Percentiles rank a stretch among this genome's conserved stretches.
phyloP scores from a whole-genome alignment of 1,139 yeast genomes.

The Eremothecium cymbalariae region DNA sequence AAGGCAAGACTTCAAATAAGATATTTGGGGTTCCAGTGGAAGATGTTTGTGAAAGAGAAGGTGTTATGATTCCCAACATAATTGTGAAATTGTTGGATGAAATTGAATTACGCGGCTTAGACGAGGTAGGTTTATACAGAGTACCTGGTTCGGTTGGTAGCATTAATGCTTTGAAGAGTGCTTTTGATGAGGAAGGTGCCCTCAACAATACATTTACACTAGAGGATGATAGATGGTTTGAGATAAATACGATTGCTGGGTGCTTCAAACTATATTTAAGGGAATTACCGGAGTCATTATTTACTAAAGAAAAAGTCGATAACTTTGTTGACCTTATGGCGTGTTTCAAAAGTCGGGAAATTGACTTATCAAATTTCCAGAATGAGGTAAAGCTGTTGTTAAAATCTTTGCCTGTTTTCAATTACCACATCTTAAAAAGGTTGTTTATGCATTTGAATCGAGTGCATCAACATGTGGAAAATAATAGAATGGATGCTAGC shows the following conservation, averaged over 20 bases:
- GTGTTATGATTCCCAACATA: conserved; percentile 52
- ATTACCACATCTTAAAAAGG: conserved; percentile 59
- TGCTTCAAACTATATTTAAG: conserved; percentile 78
- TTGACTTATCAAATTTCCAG: conserved; percentile 18
- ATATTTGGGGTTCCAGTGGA: conserved; percentile 89
- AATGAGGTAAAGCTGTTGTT: conserved; percentile 36
- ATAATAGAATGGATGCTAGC: conserved; percentile 70
- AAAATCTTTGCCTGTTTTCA: conserved; percentile 48
- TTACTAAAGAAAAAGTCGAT: conserved; percentile 52
- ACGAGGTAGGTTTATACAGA: conserved; percentile 88
- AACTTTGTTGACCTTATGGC: conserved; percentile 39
- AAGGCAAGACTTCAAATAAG: conserved; percentile 35
- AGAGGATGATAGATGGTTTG: conserved; percentile 63
- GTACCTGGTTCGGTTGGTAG: conserved; percentile 84
- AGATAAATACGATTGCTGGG: conserved; percentile 84
- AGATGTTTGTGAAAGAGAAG: conserved; percentile 67
- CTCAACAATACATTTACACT: conserved; percentile 42
- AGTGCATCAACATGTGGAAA: conserved; percentile 51
- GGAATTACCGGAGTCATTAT: conserved; percentile 81
- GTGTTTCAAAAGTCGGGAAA: conserved; percentile 26
- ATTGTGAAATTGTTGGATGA: conserved; percentile 59
- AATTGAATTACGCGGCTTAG: conserved; percentile 75
- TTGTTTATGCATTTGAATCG: conserved; percentile 61
- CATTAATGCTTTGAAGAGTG: conserved; percentile 57
- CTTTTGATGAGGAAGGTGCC: conserved; percentile 66